Percentiles rank a stretch among this genome's conserved stretches.
Conservation (phyloP, 768 basidiomycete species). For the Sistotremastrum suecicum region DNA sequence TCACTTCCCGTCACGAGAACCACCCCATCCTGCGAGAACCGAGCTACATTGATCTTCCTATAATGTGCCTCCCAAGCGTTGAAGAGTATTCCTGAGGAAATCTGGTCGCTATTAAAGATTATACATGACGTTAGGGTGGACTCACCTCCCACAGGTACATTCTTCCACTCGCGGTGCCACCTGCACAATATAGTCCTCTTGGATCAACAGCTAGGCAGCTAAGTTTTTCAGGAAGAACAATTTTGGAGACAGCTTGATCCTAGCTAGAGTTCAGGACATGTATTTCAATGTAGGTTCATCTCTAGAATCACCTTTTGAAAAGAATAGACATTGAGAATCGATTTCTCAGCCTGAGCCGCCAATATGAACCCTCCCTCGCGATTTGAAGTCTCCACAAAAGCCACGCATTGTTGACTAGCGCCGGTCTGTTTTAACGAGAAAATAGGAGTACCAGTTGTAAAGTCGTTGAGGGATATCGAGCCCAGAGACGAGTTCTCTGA, state of each 20-base stretch:
- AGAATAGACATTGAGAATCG: slow-evolving; percentile 77
- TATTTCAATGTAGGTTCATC: background rate
- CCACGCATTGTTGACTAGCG: slow-evolving; percentile 49
- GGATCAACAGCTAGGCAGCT: slow-evolving; percentile 65
- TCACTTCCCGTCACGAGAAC: slow-evolving; percentile 79
- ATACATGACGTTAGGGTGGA: slow-evolving; percentile 5
- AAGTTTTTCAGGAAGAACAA: slow-evolving; percentile 83
- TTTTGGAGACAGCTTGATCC: slow-evolving; percentile 82
- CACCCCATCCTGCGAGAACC: slow-evolving; percentile 71
- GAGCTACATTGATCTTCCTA: slow-evolving; percentile 68
- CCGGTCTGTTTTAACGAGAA: slow-evolving; percentile 85
- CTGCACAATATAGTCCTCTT: slow-evolving; percentile 66
- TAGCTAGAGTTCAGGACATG: slow-evolving; percentile 17
- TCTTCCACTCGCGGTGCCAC: slow-evolving; percentile 77
- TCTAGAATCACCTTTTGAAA: slow-evolving; percentile 68
- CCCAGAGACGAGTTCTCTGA: slow-evolving; percentile 38
- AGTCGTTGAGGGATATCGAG: slow-evolving; percentile 63
- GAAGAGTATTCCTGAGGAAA: slow-evolving; percentile 86
- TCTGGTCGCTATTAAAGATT: slow-evolving; percentile 27
- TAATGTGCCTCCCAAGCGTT: slow-evolving; percentile 95
- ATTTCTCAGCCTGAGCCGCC: slow-evolving; percentile 78
- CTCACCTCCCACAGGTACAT: slow-evolving; percentile 94
- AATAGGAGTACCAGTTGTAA: slow-evolving; percentile 59
- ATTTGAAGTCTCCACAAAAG: slow-evolving; percentile 48
- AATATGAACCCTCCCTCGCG: slow-evolving; percentile 76